A percentile compares a stretch with the other conserved stretches of the same genome.
phyloP scores from a whole-genome alignment of 1,284 basidiomycete species.

The Peniophora sp. region DNA sequence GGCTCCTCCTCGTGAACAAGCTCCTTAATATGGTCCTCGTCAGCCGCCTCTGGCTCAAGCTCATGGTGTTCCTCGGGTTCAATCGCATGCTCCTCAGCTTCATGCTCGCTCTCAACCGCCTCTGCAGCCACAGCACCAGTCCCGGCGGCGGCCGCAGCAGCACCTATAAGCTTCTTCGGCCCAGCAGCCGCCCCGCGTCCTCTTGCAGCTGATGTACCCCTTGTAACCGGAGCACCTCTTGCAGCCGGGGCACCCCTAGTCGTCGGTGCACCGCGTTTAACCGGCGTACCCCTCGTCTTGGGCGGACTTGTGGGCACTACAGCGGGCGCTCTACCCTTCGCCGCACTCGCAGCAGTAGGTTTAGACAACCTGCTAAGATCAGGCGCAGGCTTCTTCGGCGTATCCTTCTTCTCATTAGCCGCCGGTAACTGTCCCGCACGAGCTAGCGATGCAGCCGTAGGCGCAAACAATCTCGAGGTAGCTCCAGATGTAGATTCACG shows the following conservation, averaged over 20 bases:
- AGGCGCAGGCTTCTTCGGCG: conserved; percentile 16
- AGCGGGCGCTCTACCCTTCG: conserved; percentile 29
- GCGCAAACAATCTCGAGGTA: conserved; percentile 52
- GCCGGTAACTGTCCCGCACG: conserved; percentile 46
- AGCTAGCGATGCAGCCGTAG: conserved; percentile 72
- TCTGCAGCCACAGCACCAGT: conserved; percentile 14
- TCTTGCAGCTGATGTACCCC: conserved; percentile 10
- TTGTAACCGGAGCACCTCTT: conserved; percentile 12
- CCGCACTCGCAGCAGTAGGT: conserved; percentile 67
- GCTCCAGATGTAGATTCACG: background rate
- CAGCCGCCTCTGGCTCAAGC: conserved; percentile 9
- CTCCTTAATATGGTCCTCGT: conserved; percentile 3
- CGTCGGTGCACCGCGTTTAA: conserved; percentile 15
- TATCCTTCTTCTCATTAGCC: conserved; percentile 35
- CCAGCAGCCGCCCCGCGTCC: conserved; percentile 6
- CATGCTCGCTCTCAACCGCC: conserved; percentile 11
- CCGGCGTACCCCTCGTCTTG: conserved; percentile 15
- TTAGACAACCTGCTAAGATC: conserved; percentile 58
- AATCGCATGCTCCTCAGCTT: conserved; percentile 11
- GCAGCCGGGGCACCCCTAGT: conserved; percentile 12
- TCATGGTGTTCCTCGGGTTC: conserved; percentile 8
- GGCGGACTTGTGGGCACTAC: conserved; percentile 16
- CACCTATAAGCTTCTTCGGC: conserved; percentile 7
- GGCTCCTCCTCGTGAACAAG: background rate
- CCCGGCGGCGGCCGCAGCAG: conserved; percentile 12